Base-by-base conservation (phyloP, 1,139 yeast species). In the Geotrichum bryndzae region DNA sequence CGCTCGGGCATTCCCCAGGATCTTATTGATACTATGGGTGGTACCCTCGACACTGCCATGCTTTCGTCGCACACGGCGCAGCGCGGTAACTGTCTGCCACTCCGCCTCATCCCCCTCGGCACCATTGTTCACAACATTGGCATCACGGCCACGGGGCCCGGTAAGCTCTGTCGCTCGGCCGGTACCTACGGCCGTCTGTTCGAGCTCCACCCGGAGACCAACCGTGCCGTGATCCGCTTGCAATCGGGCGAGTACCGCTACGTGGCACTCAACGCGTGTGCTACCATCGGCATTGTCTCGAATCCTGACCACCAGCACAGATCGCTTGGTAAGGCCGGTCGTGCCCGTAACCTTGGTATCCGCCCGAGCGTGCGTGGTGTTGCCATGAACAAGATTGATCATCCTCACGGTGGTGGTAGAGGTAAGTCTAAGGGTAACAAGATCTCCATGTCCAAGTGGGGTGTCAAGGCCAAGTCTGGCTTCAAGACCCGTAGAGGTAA, bases 401-500 rank as follows among this genome's bases (percentile, higher is more conserved):
- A 94, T 80, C 99, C 99, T 68, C 95, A 91, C 72, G 99, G 99
- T 82, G 99, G 99, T 87, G 99, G 99, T 79, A 88, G 99, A 83
- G 99, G 99, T 84, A 95, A 94, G 77, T 89, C 96, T 64, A 94
- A 95, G 85, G 90, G 96, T 67, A 92, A 92, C 77, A 92, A 90
- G 80, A 83, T 88, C 61, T 89, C 98, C 15, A 91, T 88, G 80
- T 89, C 97, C 64, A 95, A 96, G 77, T 94, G 98, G 97, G 99
- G 99, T 73, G 87, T 87, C 68, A 76, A 86, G 71, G 86, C 92
- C 58, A 92, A 92, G 83, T 95, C 94, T 76, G 88, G 90, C 63
- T 92, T 86, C 79, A 92, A 91, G 84, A 94, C 99, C 45, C 87
- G 99, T 78, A 86, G 88, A 71, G 95, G 95, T 73, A 90, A 88